Evolutionary conservation across 768 basidiomycete genomes (phyloP).

Genomic region (Trametes cingulata): DNA sequence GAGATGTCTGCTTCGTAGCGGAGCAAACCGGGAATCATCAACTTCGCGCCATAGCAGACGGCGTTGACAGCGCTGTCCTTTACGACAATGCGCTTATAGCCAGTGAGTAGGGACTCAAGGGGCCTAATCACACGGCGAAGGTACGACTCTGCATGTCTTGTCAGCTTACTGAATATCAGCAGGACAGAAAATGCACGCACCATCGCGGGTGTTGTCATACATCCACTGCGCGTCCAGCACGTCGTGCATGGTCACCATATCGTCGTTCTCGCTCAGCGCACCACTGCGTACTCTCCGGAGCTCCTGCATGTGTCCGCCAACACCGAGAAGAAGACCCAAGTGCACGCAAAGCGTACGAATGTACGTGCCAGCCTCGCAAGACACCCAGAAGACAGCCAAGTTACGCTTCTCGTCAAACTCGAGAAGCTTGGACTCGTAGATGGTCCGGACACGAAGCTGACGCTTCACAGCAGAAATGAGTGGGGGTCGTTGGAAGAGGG

Average conservation of each 20-base stretch:
- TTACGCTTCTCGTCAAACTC: slow-evolving; percentile 98
- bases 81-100: slow-evolving; percentile 98
- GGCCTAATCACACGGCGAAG: slow-evolving; percentile 93
- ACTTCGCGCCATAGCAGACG: slow-evolving; percentile 98
- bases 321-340: slow-evolving; percentile 89
- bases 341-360: slow-evolving; percentile 98
- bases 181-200: slow-evolving; percentile 47
- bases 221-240: slow-evolving; percentile 98
- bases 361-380: slow-evolving; percentile 97
- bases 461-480: slow-evolving; percentile 99
- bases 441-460: slow-evolving; percentile 94
- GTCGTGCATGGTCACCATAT: slow-evolving; percentile 99
- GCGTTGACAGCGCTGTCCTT: slow-evolving; percentile 99
- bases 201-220: slow-evolving; percentile 97
- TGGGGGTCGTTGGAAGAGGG: slow-evolving; percentile 97
- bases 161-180: background rate
- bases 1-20: slow-evolving; percentile 96
- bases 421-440: slow-evolving; percentile 92
- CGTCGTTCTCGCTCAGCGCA: slow-evolving; percentile 96
- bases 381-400: slow-evolving; percentile 97
- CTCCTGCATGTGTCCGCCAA: slow-evolving; percentile 99
- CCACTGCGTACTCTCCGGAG: slow-evolving; percentile 92
- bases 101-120: slow-evolving; percentile 88
- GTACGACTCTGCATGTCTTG: slow-evolving; percentile 75
- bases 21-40: slow-evolving; percentile 98